Percentiles rank a stretch among this genome's conserved stretches.
phyloP scores from a whole-genome alignment of 2,329 filamentous ascomycete genomes.

The Amphichorda felina region DNA sequence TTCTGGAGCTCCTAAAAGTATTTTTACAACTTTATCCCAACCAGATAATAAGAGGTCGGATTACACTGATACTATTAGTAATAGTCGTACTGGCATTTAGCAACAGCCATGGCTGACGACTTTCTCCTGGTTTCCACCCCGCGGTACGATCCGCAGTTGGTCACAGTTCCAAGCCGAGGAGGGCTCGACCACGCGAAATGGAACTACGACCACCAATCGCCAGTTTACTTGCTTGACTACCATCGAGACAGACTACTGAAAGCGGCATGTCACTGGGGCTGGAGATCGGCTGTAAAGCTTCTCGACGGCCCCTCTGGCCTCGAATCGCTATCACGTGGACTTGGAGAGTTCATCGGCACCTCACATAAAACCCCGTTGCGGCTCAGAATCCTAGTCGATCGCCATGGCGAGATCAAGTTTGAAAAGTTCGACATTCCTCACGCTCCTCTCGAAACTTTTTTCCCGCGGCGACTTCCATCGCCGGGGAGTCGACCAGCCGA shows the following conservation, averaged over 20 bases:
- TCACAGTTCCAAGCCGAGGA: conserved; percentile 24
- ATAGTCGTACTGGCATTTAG: too few species aligned
- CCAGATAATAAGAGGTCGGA: too few species aligned
- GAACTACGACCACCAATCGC: conserved; percentile 40
- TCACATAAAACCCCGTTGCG: conserved; percentile 25
- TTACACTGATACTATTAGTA: too few species aligned
- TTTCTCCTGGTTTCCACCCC: conserved; percentile 61
- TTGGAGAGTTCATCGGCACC: conserved; percentile 22
- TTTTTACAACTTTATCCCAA: too few species aligned
- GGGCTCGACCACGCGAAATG: conserved; percentile 31
- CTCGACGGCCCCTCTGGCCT: conserved; percentile 36
- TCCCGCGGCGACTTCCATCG: conserved; percentile 41
- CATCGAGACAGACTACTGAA: conserved; percentile 70
- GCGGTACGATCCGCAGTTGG: conserved; percentile 54
- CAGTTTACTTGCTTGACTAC: conserved; percentile 69
- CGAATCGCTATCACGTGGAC: conserved; percentile 17
- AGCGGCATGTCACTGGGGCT: conserved; percentile 45
- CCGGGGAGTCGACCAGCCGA: conserved; percentile 17
- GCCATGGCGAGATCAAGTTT: conserved; percentile 32
- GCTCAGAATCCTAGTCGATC: conserved; percentile 42
- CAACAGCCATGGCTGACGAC: conserved; percentile 21
- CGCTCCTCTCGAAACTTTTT: conserved; percentile 38
- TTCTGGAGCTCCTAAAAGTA: too few species aligned
- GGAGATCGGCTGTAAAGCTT: conserved; percentile 30
- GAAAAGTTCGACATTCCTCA: conserved; percentile 23